Conservation (phyloP, 2,329 filamentous ascomycete species). For the Clonostachys sp. region DNA sequence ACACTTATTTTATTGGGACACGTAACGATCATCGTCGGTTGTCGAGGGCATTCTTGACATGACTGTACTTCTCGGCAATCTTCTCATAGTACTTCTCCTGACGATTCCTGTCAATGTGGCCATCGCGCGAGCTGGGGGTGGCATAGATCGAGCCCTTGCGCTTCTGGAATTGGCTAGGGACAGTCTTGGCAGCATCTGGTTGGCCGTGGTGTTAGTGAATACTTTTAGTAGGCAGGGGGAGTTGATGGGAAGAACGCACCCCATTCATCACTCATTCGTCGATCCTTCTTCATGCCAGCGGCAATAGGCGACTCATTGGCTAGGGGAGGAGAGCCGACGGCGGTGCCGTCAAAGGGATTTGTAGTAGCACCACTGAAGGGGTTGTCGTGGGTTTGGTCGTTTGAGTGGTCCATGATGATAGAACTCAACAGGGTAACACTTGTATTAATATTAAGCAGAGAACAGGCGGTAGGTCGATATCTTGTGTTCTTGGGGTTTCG, state of each 20-base stretch:
- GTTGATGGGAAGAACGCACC: slow-evolving; percentile 24
- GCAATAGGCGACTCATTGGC: slow-evolving; percentile 21
- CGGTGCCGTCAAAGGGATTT: too few species aligned
- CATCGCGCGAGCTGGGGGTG: slow-evolving; percentile 60
- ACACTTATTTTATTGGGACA: too few species aligned
- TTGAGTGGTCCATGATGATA: too few species aligned
- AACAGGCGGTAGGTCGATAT: too few species aligned
- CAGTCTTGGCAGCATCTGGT: slow-evolving; percentile 61
- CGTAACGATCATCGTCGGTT: slow-evolving; percentile 19
- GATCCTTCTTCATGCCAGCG: slow-evolving; percentile 18
- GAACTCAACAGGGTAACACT: too few species aligned
- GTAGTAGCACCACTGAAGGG: too few species aligned
- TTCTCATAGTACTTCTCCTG: slow-evolving; percentile 58
- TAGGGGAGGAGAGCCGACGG: background rate
- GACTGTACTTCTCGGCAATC: slow-evolving; percentile 39
- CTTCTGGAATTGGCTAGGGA: slow-evolving; percentile 65
- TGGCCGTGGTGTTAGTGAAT: background rate
- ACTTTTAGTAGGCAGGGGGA: background rate
- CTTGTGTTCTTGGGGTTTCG: too few species aligned
- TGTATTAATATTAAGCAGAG: too few species aligned
- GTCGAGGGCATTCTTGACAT: background rate
- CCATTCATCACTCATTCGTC: slow-evolving; percentile 40
- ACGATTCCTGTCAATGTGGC: slow-evolving; percentile 56
- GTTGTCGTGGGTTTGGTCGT: too few species aligned
- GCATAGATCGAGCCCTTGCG: slow-evolving; percentile 65